These are phyloP conservation scores for Agrostemma githago DNA, from an alignment of 148 eudicot genomes.

Conservation along the genomic window DNA sequence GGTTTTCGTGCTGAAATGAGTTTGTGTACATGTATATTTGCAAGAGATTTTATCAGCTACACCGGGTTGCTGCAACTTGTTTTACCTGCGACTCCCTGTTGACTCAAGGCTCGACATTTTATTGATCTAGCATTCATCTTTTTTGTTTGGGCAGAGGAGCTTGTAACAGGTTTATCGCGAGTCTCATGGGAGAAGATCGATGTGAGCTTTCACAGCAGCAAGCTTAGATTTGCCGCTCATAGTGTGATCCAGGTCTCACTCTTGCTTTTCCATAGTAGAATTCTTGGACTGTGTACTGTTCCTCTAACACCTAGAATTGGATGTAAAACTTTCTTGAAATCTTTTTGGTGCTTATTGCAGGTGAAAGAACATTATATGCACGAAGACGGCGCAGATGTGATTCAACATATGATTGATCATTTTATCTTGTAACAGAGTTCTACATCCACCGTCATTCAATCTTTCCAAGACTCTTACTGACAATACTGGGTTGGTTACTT, in stretches of 20 bases:
- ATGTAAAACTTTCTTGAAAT: background rate
- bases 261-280: background rate
- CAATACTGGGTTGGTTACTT: background rate
- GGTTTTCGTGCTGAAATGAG: background rate
- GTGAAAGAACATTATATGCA: conserved; percentile 69
- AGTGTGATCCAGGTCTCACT: conserved; percentile 81
- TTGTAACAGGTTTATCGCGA: conserved; percentile 68
- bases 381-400: conserved; percentile 85
- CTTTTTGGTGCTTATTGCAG: conserved; percentile 31
- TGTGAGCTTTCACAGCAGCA: conserved; percentile 90
- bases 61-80: background rate
- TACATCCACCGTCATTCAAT: background rate
- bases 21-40: no score
- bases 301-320: background rate
- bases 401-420: conserved; percentile 91
- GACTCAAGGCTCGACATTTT: background rate
- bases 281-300: background rate
- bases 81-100: background rate
- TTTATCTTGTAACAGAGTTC: conserved; percentile 38
- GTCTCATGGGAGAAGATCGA: conserved; percentile 96
- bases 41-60: background rate
- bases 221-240: conserved; percentile 68
- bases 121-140: background rate
- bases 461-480: background rate
- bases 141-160: conserved; percentile 58